Percentiles rank a stretch among this genome's conserved stretches.
Conservation (phyloP, 1,139 yeast species). For the Pichia sp. region DNA sequence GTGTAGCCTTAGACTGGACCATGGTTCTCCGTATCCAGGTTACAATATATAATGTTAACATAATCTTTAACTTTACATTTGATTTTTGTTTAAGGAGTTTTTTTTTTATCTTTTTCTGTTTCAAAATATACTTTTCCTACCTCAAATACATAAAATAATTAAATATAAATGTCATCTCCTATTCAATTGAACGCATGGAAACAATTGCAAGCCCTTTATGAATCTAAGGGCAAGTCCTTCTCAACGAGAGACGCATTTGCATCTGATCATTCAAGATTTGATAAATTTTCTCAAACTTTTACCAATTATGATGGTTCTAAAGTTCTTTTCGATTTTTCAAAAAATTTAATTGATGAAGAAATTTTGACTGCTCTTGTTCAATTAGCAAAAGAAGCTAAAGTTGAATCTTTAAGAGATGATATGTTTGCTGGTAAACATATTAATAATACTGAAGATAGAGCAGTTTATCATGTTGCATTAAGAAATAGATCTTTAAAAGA, state of each 20-base stretch:
- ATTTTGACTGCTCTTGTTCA: constrained; percentile 58
- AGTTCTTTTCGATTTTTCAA: constrained; percentile 90
- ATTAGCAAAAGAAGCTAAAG: constrained; percentile 86
- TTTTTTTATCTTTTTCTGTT: background rate
- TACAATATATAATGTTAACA: too few relatives aligned
- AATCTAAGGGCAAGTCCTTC: constrained; percentile 59
- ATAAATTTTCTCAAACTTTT: constrained; percentile 70
- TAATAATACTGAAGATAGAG: constrained; percentile 93
- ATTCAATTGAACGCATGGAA: constrained; percentile 83
- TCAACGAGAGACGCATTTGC: constrained; percentile 73
- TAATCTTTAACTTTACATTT: too few relatives aligned
- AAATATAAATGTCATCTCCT: constrained; percentile 32
- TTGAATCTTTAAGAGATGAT: constrained; percentile 79
- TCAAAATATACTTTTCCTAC: background rate
- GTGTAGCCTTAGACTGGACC: background rate
- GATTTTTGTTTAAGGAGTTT: too few relatives aligned
- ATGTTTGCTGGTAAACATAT: constrained; percentile 92
- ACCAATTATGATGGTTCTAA: constrained; percentile 79
- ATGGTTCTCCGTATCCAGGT: background rate
- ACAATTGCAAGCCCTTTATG: constrained; percentile 63
- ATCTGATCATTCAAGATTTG: constrained; percentile 67
- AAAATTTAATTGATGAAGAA: constrained; percentile 86
- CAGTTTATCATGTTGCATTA: constrained; percentile 93
- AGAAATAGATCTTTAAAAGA: constrained; percentile 82
- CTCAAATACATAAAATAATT: too few relatives aligned